Percentiles rank a stretch among this genome's conserved stretches.
Evolutionary conservation across 1,284 basidiomycete species (phyloP).

Genomic region (Xerocomus amazonicus): DNA sequence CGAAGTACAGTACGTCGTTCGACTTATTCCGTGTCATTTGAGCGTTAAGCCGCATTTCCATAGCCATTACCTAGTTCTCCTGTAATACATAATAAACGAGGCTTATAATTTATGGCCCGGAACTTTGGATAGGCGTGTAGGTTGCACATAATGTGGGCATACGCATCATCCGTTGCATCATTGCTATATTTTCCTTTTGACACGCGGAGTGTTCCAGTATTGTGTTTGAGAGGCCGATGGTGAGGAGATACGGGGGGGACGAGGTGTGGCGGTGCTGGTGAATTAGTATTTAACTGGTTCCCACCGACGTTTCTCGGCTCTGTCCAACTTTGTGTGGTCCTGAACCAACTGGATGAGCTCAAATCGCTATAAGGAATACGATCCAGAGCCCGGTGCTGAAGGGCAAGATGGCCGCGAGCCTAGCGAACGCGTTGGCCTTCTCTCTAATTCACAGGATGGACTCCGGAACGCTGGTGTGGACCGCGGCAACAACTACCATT

Average conservation of each 20-base stretch:
- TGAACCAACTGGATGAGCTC: conserved; percentile 35
- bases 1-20: conserved; percentile 73
- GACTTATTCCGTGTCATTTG: not conserved
- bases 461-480: not conserved
- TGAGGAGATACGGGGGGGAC: no score
- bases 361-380: conserved; percentile 22
- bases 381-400: conserved; percentile 18
- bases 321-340: conserved; percentile 22
- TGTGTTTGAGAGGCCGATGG: no score
- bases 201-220: no score
- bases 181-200: no score
- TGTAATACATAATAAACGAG: not conserved
- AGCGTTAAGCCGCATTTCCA: not conserved
- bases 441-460: conserved; percentile 11
- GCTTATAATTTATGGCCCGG: no score
- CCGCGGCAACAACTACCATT: not conserved
- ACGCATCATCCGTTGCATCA: no score
- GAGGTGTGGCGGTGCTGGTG: not conserved
- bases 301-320: not conserved
- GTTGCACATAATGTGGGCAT: no score
- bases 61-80: conserved; percentile 17
- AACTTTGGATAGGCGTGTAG: no score
- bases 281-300: not conserved
- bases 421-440: conserved; percentile 20
- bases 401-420: not conserved